Percentiles rank a stretch among this genome's conserved stretches.
Conservation (phyloP, 2,329 filamentous ascomycete genomes). For the Escovopsis weberi region DNA sequence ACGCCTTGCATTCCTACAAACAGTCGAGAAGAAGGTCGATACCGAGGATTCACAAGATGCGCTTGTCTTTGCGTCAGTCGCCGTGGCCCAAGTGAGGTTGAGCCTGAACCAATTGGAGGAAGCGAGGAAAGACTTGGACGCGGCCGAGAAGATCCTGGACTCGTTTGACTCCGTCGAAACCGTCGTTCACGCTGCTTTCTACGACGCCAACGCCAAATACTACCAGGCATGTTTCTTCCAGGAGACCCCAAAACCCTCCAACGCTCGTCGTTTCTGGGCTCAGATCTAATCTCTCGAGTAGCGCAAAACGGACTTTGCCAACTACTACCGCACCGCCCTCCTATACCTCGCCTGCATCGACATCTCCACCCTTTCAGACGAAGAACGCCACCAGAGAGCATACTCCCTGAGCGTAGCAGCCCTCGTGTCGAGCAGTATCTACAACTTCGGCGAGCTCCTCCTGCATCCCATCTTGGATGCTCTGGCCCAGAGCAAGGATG, state of each 20-base stretch:
- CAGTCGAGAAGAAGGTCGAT: conserved; percentile 77
- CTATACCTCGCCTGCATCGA: conserved; percentile 96
- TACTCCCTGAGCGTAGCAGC: conserved; percentile 90
- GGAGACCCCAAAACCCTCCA: too few species aligned
- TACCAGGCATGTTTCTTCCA: conserved; percentile 46
- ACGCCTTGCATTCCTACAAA: conserved; percentile 69
- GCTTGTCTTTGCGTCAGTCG: conserved; percentile 83
- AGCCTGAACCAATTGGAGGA: conserved; percentile 66
- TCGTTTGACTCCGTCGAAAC: conserved; percentile 90
- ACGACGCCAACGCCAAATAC: conserved; percentile 87
- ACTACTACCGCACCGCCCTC: conserved; percentile 94
- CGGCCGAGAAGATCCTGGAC: conserved; percentile 77
- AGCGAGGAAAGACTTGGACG: conserved; percentile 73
- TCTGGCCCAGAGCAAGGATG: conserved; percentile 51
- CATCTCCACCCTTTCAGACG: conserved; percentile 54
- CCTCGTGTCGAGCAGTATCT: conserved; percentile 85
- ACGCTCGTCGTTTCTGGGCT: not conserved
- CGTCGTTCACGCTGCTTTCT: conserved; percentile 90
- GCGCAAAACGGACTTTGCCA: conserved; percentile 78
- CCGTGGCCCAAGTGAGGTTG: conserved; percentile 77
- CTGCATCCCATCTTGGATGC: conserved; percentile 90
- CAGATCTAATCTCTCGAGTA: conserved; percentile 7
- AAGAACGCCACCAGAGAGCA: conserved; percentile 68
- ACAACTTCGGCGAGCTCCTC: conserved; percentile 98
- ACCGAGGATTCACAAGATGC: conserved; percentile 89